These are phyloP conservation scores for Boletus sp. DNA, from an alignment of 768 basidiomycete genomes.

Conservation along the genomic window DNA sequence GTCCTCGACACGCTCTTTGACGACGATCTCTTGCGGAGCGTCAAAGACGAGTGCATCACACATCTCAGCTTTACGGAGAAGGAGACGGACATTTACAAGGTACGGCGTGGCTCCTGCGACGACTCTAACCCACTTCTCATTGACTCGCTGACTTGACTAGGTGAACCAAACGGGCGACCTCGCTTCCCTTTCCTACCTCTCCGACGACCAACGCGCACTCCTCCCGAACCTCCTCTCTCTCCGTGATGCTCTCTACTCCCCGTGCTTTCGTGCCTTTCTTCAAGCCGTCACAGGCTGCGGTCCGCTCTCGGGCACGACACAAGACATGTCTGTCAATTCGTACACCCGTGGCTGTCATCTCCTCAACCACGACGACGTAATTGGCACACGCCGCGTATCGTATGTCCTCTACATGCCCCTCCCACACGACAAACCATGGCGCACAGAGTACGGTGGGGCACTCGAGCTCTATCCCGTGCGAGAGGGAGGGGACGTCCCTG, in stretches of 20 bases:
- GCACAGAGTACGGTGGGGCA: slow-evolving; percentile 88
- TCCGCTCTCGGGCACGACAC: slow-evolving; percentile 84
- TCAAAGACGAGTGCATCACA: slow-evolving; percentile 79
- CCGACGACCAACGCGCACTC: slow-evolving; percentile 69
- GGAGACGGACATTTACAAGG: slow-evolving; percentile 99
- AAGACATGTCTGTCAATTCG: slow-evolving; percentile 93
- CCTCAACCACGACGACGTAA: slow-evolving; percentile 98
- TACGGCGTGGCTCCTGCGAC: slow-evolving; percentile 28
- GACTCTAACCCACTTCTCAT: background rate
- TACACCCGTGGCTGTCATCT: slow-evolving; percentile 92
- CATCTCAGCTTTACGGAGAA: slow-evolving; percentile 87
- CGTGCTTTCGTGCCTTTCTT: slow-evolving; percentile 77
- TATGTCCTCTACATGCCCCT: slow-evolving; percentile 97
- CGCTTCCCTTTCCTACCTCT: slow-evolving; percentile 86
- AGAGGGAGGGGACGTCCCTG: slow-evolving; percentile 52
- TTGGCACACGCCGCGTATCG: slow-evolving; percentile 88
- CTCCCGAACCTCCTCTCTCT: slow-evolving; percentile 79
- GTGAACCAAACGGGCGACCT: slow-evolving; percentile 97
- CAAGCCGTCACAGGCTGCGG: slow-evolving; percentile 90
- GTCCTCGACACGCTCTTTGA: slow-evolving; percentile 81
- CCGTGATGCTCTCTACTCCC: slow-evolving; percentile 89
- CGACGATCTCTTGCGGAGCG: slow-evolving; percentile 73
- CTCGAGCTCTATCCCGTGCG: slow-evolving; percentile 87
- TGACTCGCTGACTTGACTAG: slow-evolving; percentile 38
- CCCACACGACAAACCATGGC: slow-evolving; percentile 72